Evolutionary conservation across 2,329 filamentous ascomycete genomes (phyloP), one percentile per base, ranked within the genome.

Genomic region (Periconia sp.): DNA sequence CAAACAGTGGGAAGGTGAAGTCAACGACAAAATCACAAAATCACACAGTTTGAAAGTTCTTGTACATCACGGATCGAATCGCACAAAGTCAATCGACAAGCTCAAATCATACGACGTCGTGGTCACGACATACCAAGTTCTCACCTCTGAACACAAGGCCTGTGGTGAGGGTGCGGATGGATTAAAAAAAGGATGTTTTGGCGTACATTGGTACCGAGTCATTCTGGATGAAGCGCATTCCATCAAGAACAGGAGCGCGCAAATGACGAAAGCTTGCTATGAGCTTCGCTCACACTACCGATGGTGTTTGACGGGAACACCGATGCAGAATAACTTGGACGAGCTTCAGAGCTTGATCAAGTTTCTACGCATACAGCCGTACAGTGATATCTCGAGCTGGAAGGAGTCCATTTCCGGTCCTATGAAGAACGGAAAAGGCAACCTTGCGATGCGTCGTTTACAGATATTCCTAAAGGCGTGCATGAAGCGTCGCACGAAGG

Each of bases 401-500:
- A 92, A 93, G 62, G 89, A 92, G 15, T 88, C 95, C 53, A 99
- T 99, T 55, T 92, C 92, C 49, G 79, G 83, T 43, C 94, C 94
- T 0, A 85, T 99, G 83, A 96, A 93, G 77, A 91, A 89, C 56
- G 92, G 92, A 8, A 88, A 89, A 56, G 94, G 93, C 11, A 90
- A 92, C 50, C 83, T 97, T 53, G 93, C 94, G 15, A 95, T 99
- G 71, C 84, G 87, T 47, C 85, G 94, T 43, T 79, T 99, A 31
- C 92, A 96, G 62, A 86, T 89, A 52, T 86, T 96, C 56, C 79
- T 99, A 3, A 88, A 90, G 50, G 93, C 92, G 51, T 96, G 96
- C 77, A 99, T 99, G 94, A 96, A 97, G 78, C 87, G 94, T n/a
- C 86, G 94, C 41, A 97, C 92, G 9, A 99, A 99, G 75, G 92